These are phyloP conservation scores for Termitomyces titanicus DNA, from an alignment of 768 basidiomycete species.

Conservation along the genomic window DNA sequence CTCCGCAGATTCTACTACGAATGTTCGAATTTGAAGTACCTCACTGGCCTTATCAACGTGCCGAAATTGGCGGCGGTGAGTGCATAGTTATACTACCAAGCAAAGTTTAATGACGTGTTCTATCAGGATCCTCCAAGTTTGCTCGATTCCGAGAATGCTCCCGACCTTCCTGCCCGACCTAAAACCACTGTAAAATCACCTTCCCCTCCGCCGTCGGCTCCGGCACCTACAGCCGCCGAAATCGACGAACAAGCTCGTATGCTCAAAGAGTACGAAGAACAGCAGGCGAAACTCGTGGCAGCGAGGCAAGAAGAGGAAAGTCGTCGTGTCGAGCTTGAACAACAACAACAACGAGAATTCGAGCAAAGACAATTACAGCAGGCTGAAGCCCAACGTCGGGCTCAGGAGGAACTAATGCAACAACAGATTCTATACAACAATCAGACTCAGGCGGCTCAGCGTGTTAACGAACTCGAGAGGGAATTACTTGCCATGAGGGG, in stretches of 20 bases:
- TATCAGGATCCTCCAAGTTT: slow-evolving; percentile 94
- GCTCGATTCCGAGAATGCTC: slow-evolving; percentile 74
- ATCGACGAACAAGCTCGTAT: slow-evolving; percentile 90
- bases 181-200: slow-evolving; percentile 56
- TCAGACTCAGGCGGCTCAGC: slow-evolving; percentile 68
- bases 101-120: neutral
- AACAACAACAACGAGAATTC: slow-evolving; percentile 81
- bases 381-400: slow-evolving; percentile 80
- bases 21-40: slow-evolving; percentile 96
- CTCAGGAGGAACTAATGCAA: slow-evolving; percentile 86
- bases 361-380: slow-evolving; percentile 86
- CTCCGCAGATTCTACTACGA: slow-evolving; percentile 99
- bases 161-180: slow-evolving; percentile 83
- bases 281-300: slow-evolving; percentile 83
- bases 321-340: slow-evolving; percentile 71
- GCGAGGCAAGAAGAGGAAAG: slow-evolving; percentile 83
- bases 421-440: slow-evolving; percentile 81
- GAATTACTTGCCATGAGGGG: slow-evolving; percentile 92
- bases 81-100: neutral
- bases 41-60: slow-evolving; percentile 96
- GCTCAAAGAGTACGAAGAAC: slow-evolving; percentile 94
- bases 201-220: slow-evolving; percentile 67
- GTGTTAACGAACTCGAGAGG: slow-evolving; percentile 80
- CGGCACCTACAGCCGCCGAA: slow-evolving; percentile 65
- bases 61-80: slow-evolving; percentile 91